Evolutionary conservation across 768 basidiomycete species (phyloP).

Genomic region (Suillus cothurnatus): DNA sequence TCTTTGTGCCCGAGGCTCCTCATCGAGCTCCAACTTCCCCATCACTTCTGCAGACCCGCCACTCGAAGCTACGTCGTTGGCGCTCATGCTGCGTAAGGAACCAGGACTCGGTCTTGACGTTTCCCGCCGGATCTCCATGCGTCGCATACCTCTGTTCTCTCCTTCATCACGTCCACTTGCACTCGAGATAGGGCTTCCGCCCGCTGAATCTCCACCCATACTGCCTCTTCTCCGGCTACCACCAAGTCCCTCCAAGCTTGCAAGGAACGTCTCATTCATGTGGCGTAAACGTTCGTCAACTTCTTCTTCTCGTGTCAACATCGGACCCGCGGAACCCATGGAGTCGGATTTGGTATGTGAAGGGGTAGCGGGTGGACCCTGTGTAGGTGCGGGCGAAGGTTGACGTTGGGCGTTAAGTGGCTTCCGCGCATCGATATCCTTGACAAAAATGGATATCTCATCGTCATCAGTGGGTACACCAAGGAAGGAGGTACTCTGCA

Average conservation of each 20-base stretch:
- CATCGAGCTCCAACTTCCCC: conserved; percentile 37
- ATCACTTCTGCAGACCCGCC: conserved; percentile 40
- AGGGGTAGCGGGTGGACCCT: not conserved
- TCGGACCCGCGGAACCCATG: conserved; percentile 40
- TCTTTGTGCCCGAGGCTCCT: conserved; percentile 21
- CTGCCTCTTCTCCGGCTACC: conserved; percentile 33
- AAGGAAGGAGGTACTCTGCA: conserved; percentile 46
- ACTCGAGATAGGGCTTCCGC: conserved; percentile 14
- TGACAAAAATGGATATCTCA: conserved; percentile 76
- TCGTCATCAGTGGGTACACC: conserved; percentile 65
- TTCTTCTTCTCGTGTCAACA: conserved; percentile 67
- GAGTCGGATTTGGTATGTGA: not conserved
- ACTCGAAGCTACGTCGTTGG: conserved; percentile 19
- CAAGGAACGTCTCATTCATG: conserved; percentile 72
- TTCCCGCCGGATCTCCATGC: not conserved
- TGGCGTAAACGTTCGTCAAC: conserved; percentile 63
- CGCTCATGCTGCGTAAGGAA: conserved; percentile 35
- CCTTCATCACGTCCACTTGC: conserved; percentile 5
- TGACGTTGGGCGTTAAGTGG: conserved; percentile 42
- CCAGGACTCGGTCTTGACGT: conserved; percentile 26
- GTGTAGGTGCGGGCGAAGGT: not conserved
- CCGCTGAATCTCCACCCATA: conserved; percentile 16
- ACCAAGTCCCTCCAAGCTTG: conserved; percentile 62
- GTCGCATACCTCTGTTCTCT: conserved; percentile 6
- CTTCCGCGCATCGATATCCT: conserved; percentile 72